A percentile compares a stretch with the other conserved stretches of the same genome.
Evolutionary conservation across 805 yeast species (phyloP).

Genomic region (Grigorovia humatica): DNA sequence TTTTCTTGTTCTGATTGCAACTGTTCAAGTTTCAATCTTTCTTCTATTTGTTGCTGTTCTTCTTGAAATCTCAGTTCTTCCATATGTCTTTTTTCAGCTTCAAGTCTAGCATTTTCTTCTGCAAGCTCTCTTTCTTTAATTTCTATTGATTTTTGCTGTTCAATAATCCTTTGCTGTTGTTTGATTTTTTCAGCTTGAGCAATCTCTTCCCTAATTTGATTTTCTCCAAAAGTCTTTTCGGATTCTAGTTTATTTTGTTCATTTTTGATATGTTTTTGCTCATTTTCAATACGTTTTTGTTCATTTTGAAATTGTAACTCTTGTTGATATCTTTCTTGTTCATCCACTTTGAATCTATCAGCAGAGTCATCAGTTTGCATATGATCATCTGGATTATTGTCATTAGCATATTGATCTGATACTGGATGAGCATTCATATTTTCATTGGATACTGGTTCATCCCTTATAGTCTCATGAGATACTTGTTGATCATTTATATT

Average conservation of each 20-base stretch:
- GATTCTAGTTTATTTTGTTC: background rate
- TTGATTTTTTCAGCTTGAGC: background rate
- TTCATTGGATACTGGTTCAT: no score
- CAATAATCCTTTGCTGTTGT: background rate
- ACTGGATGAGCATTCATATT: no score
- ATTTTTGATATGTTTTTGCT: no score
- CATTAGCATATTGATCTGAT: no score
- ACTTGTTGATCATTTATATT: background rate
- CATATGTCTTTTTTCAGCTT: background rate
- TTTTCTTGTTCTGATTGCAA: background rate
- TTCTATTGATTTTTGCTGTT: background rate
- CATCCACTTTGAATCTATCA: no score
- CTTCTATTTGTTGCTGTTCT: background rate
- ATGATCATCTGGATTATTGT: no score
- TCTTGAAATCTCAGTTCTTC: background rate
- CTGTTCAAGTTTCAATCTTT: background rate
- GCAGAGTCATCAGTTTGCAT: no score
- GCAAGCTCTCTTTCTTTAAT: background rate
- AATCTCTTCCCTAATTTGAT: background rate
- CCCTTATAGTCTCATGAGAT: background rate
- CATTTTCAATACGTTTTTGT: no score
- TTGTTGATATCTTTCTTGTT: background rate
- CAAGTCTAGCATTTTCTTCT: background rate
- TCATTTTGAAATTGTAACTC: background rate
- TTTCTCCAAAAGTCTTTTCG: background rate